phyloP scores from a whole-genome alignment of 805 yeast genomes.

The Metschnikowia similis region DNA sequence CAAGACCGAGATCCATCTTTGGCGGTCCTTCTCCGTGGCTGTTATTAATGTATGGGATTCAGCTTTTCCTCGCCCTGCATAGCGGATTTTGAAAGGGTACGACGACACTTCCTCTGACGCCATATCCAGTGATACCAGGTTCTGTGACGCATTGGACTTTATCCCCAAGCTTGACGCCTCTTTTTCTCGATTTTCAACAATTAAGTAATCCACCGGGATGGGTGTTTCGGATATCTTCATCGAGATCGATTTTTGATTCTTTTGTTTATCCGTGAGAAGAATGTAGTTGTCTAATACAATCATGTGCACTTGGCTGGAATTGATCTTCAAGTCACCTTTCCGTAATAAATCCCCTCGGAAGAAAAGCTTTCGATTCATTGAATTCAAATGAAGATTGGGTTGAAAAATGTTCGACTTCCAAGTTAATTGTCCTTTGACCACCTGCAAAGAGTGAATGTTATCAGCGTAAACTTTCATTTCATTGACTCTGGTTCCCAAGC shows the following conservation, averaged over 20 bases:
- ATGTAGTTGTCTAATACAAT: slow-evolving; percentile 70
- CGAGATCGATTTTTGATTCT: slow-evolving; percentile 32
- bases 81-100: slow-evolving; percentile 50
- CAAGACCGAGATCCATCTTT: slow-evolving; percentile 54
- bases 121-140: slow-evolving; percentile 2
- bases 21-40: slow-evolving; percentile 46
- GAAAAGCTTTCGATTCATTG: slow-evolving; percentile 53
- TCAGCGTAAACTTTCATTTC: slow-evolving; percentile 58
- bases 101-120: slow-evolving; percentile 25
- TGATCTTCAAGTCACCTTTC: slow-evolving; percentile 62
- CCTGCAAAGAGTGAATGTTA: slow-evolving; percentile 49
- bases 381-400: slow-evolving; percentile 36
- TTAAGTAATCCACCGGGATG: slow-evolving; percentile 55
- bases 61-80: slow-evolving; percentile 52
- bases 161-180: slow-evolving; percentile 5
- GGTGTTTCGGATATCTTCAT: slow-evolving; percentile 42
- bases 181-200: slow-evolving; percentile 38
- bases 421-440: slow-evolving; percentile 48
- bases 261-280: slow-evolving; percentile 55
- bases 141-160: background rate
- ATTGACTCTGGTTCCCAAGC: slow-evolving; percentile 57
- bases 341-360: slow-evolving; percentile 55
- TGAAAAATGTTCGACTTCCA: slow-evolving; percentile 47
- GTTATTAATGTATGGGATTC: slow-evolving; percentile 51
- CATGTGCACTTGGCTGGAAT: slow-evolving; percentile 47